phyloP scores from a whole-genome alignment of 257 asterid species.

The Solanum medicagineum region DNA sequence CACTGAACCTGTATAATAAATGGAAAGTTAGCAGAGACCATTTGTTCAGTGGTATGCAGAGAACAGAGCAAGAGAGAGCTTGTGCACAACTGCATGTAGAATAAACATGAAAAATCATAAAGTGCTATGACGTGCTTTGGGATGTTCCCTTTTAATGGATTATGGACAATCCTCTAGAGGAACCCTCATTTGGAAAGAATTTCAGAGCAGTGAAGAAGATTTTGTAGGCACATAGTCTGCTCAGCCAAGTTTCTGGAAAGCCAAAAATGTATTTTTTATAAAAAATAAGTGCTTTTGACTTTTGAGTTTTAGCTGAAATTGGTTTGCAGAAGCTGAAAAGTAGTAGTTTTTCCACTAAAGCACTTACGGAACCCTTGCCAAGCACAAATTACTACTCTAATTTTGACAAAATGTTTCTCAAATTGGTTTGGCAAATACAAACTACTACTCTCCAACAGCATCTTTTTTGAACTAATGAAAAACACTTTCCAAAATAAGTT shows the following conservation, averaged over 20 bases:
- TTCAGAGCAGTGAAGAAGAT: not conserved
- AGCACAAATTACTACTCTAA: not conserved
- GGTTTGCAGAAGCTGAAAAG: not conserved
- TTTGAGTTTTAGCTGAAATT: not conserved
- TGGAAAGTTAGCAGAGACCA: not conserved
- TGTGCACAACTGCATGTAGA: not conserved
- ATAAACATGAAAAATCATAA: not conserved
- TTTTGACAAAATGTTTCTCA: not conserved
- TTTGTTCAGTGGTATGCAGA: not conserved
- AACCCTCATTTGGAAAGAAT: not conserved
- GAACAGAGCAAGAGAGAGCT: not conserved
- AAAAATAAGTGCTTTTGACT: not conserved
- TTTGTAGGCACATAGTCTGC: not conserved
- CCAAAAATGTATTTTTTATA: not conserved
- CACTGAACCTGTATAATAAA: conserved; percentile 44
- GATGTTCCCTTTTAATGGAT: not conserved
- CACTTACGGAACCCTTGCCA: not conserved
- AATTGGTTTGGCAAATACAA: not conserved
- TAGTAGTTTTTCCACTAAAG: not conserved
- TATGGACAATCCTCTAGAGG: not conserved
- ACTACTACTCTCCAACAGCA: not conserved
- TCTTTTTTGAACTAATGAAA: not conserved
- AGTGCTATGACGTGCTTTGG: not conserved
- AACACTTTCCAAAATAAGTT: not conserved
- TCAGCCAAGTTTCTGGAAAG: not conserved